These are phyloP conservation scores for Cladosporium oxysporum DNA, from an alignment of 2,329 filamentous ascomycete genomes.

Conservation along the genomic window DNA sequence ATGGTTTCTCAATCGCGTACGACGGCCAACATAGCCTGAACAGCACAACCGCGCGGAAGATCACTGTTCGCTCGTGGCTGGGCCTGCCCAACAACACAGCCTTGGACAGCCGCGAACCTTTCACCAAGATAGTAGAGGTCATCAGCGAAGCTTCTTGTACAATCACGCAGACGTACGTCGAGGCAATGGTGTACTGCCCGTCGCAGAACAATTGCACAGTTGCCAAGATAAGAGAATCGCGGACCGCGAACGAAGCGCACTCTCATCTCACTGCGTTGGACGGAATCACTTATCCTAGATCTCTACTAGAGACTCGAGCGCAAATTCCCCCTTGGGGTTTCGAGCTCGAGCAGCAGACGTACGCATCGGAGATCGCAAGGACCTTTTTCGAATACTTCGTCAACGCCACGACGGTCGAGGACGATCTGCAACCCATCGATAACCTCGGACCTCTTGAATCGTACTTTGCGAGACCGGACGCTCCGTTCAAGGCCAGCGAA, in stretches of 20 bases:
- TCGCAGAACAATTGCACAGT: not conserved
- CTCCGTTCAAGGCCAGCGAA: not conserved
- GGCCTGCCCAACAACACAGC: not conserved
- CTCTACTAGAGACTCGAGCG: not conserved
- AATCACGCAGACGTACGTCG: not conserved
- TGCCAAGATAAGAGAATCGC: not conserved
- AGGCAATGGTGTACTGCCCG: not conserved
- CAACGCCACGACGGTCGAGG: not conserved
- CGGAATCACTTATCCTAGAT: not conserved
- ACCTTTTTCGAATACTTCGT: not conserved
- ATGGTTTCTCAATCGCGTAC: not conserved
- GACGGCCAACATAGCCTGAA: not conserved
- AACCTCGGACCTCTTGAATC: not conserved
- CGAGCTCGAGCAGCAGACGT: not conserved
- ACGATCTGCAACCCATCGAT: not conserved
- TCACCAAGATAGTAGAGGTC: not conserved
- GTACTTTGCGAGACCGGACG: not conserved
- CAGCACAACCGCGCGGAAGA: not conserved
- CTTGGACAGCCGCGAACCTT: not conserved
- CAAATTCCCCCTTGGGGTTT: too few species aligned
- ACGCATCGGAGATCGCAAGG: not conserved
- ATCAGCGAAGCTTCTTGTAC: not conserved
- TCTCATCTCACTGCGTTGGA: not conserved
- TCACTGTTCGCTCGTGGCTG: not conserved
- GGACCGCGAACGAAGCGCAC: not conserved